phyloP scores from a whole-genome alignment of 1,139 yeast genomes.

The Arxiozyma heterogenica region DNA sequence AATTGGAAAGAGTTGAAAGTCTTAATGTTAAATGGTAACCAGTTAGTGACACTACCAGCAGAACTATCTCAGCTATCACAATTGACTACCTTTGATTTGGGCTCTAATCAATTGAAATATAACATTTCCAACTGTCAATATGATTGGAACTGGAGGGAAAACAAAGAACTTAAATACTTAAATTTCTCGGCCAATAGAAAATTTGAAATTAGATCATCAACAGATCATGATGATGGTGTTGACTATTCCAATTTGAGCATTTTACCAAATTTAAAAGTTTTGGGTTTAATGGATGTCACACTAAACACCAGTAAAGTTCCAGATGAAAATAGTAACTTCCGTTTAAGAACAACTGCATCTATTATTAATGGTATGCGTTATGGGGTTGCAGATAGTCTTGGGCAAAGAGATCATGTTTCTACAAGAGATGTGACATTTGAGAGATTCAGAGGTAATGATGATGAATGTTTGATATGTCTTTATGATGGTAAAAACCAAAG shows the following conservation, averaged over 20 bases:
- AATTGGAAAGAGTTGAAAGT: constrained; percentile 54
- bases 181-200: constrained; percentile 90
- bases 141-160: constrained; percentile 97
- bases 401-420: constrained; percentile 56
- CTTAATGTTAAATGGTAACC: constrained; percentile 71
- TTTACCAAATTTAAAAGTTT: constrained; percentile 57
- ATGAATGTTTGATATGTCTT: constrained; percentile 62
- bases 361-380: constrained; percentile 69
- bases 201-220: constrained; percentile 60
- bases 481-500: constrained; percentile 77
- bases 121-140: constrained; percentile 91
- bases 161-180: constrained; percentile 63
- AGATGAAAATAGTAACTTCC: constrained; percentile 72
- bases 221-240: constrained; percentile 27
- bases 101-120: constrained; percentile 82
- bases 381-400: constrained; percentile 87
- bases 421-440: constrained; percentile 82
- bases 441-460: constrained; percentile 75
- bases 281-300: constrained; percentile 93
- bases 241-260: constrained; percentile 72
- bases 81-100: constrained; percentile 73
- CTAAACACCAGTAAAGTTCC: constrained; percentile 76
- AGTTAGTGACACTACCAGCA: constrained; percentile 79
- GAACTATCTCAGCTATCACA: constrained; percentile 65
- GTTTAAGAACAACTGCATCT: constrained; percentile 90